These are phyloP conservation scores for Moniliella sp. DNA, from an alignment of 1,284 basidiomycete species.

Conservation along the genomic window DNA sequence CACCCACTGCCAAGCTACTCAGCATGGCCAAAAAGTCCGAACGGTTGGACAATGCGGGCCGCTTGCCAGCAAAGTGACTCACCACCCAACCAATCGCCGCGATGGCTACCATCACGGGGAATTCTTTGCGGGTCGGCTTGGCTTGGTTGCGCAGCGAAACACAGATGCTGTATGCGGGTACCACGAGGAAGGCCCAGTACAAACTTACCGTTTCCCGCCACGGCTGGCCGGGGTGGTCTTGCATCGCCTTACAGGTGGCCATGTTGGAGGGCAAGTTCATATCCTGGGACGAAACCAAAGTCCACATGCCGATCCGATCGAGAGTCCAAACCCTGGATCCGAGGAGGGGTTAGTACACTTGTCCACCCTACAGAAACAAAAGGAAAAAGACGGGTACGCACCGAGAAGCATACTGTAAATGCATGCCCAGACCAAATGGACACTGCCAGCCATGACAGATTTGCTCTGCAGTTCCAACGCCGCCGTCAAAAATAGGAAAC, in stretches of 20 bases:
- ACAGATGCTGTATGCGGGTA: slow-evolving; percentile 54
- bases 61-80: slow-evolving; percentile 11
- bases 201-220: slow-evolving; percentile 36
- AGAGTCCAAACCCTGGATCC: slow-evolving; percentile 10
- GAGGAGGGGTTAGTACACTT: too few relatives aligned
- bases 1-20: slow-evolving; percentile 56
- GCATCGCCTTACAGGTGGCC: slow-evolving; percentile 5
- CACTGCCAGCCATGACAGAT: slow-evolving; percentile 39
- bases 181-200: slow-evolving; percentile 43
- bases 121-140: slow-evolving; percentile 46
- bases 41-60: slow-evolving; percentile 5
- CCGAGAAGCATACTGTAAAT: slow-evolving; percentile 43
- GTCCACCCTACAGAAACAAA: too few relatives aligned
- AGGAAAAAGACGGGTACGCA: too few relatives aligned
- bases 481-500: slow-evolving; percentile 43
- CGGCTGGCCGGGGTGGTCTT: slow-evolving; percentile 9
- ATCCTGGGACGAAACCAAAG: slow-evolving; percentile 11
- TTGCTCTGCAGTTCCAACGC: slow-evolving; percentile 48
- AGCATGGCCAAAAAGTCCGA: slow-evolving; percentile 36
- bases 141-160: slow-evolving; percentile 58
- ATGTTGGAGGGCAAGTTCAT: slow-evolving; percentile 3
- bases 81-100: slow-evolving; percentile 52
- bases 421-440: slow-evolving; percentile 56
- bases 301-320: slow-evolving; percentile 24
- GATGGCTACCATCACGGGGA: slow-evolving; percentile 47